Conservation (phyloP, 1,284 basidiomycete genomes). For the Athelia psychrophila region DNA sequence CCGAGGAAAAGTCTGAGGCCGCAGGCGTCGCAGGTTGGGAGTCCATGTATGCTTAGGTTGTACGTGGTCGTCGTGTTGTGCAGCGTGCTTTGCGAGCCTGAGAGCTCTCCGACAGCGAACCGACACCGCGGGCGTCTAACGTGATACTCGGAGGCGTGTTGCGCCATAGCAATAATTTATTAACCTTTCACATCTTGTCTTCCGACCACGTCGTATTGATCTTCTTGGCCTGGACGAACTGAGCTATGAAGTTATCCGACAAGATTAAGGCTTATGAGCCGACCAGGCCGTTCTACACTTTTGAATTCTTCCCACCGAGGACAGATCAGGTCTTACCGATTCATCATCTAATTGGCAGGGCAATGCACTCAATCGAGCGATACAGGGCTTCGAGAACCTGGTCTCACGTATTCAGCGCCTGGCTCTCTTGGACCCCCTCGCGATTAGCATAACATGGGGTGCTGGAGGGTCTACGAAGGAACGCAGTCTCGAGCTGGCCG, state of each 20-base stretch:
- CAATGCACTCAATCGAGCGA: conserved; percentile 4
- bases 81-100: not conserved
- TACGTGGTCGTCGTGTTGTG: not conserved
- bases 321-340: conserved; percentile 69
- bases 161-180: too few relatives aligned
- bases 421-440: conserved; percentile 66
- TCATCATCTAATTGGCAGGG: conserved; percentile 8
- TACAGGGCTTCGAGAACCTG: conserved; percentile 83
- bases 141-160: too few relatives aligned
- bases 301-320: conserved; percentile 95
- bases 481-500: conserved; percentile 83
- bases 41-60: conserved; percentile 33
- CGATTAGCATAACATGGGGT: conserved; percentile 93
- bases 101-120: too few relatives aligned
- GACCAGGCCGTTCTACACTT: conserved; percentile 72
- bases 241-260: conserved; percentile 64
- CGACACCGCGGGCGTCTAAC: too few relatives aligned
- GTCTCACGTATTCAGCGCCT: conserved; percentile 79
- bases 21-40: conserved; percentile 56
- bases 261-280: conserved; percentile 49
- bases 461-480: conserved; percentile 94
- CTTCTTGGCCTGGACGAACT: not conserved
- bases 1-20: conserved; percentile 79
- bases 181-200: too few relatives aligned
- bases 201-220: too few relatives aligned